phyloP scores from a whole-genome alignment of 352 stramenopile species.

The Globisporangium rhizosaccharum region DNA sequence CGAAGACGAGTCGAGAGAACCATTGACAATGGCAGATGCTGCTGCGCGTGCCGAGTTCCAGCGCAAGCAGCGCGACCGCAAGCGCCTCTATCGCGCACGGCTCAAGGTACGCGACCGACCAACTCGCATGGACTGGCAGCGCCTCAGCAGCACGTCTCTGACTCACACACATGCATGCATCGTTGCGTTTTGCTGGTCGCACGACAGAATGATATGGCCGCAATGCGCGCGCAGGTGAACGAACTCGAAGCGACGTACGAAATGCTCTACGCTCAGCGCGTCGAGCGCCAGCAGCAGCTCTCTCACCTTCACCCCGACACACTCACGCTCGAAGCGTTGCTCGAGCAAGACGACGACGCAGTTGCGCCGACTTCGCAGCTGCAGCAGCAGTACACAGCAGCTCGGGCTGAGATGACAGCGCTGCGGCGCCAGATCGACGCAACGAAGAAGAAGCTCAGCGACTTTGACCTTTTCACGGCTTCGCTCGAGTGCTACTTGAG shows the following conservation, averaged over 20 bases:
- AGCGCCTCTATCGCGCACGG: slow-evolving; percentile 11
- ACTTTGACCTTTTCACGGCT: slow-evolving; percentile 13
- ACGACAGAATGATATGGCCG: slow-evolving; percentile 12
- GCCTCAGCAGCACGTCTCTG: neutral
- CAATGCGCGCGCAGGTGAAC: slow-evolving; percentile 13
- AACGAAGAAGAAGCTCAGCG: slow-evolving; percentile 13
- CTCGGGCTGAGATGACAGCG: slow-evolving; percentile 6
- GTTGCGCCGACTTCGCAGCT: neutral
- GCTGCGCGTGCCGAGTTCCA: slow-evolving; percentile 12
- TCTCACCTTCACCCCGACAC: neutral
- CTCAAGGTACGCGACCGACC: slow-evolving; percentile 6
- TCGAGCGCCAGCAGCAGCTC: slow-evolving; percentile 1
- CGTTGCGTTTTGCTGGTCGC: neutral
- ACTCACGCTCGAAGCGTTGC: neutral
- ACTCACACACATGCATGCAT: too few relatives aligned
- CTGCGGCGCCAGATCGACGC: slow-evolving; percentile 8
- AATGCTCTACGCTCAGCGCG: slow-evolving; percentile 6
- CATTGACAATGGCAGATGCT: slow-evolving; percentile 9
- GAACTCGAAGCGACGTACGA: slow-evolving; percentile 11
- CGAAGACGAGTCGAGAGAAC: too few relatives aligned
- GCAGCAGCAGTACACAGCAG: slow-evolving; percentile 5
- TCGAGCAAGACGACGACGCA: neutral
- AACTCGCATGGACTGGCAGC: neutral
- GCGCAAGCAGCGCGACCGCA: slow-evolving; percentile 17
- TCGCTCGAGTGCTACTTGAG: slow-evolving; percentile 11